phyloP scores from a whole-genome alignment of 176 grass and related monocot species.

The Aegilops sharonensis region DNA sequence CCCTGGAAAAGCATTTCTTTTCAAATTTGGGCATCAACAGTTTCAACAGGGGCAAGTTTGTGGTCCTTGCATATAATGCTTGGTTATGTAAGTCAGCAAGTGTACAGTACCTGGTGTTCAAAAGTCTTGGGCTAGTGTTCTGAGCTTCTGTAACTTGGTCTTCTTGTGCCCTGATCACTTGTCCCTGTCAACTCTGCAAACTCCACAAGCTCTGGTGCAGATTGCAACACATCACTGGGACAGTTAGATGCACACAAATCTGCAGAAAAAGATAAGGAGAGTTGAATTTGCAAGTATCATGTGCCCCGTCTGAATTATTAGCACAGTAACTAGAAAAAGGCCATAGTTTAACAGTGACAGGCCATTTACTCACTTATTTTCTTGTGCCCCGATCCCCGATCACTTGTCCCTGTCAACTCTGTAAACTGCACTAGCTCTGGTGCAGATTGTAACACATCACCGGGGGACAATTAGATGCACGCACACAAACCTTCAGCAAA shows the following conservation, averaged over 20 bases:
- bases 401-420: constrained; percentile 1
- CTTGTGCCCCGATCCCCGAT: background rate
- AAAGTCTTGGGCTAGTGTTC: background rate
- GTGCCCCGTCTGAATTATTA: background rate
- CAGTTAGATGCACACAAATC: background rate
- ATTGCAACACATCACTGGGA: background rate
- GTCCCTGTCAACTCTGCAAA: background rate
- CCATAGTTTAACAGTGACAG: background rate
- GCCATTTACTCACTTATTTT: background rate
- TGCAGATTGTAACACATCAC: background rate
- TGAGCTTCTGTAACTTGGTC: background rate
- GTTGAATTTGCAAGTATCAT: background rate
- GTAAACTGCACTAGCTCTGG: background rate
- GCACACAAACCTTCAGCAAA: no score
- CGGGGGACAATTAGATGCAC: background rate
- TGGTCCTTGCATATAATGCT: background rate
- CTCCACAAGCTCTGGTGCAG: background rate
- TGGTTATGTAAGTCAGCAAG: background rate
- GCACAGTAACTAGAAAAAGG: background rate
- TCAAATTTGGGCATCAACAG: background rate
- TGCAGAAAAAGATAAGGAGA: background rate
- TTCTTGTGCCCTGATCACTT: background rate
- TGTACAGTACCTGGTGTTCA: background rate
- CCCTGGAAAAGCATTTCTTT: background rate
- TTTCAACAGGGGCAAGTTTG: background rate